These are phyloP conservation scores for Castanea crenata DNA, from an alignment of 306 rosid genomes.

Conservation along the genomic window DNA sequence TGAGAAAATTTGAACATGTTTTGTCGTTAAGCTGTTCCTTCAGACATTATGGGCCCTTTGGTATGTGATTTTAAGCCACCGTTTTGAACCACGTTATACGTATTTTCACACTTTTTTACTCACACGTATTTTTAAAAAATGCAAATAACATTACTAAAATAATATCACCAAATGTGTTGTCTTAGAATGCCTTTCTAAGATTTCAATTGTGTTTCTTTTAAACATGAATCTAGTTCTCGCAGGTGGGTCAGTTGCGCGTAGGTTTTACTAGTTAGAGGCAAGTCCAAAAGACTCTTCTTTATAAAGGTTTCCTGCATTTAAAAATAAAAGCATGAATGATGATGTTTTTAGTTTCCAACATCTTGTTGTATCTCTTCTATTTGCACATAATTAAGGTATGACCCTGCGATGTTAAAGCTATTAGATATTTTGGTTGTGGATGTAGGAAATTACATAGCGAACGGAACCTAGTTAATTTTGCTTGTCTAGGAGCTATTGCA, in stretches of 20 bases:
- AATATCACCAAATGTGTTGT: not conserved
- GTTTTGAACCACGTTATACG: too few species aligned
- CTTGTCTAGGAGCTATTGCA: not conserved
- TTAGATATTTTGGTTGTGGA: not conserved
- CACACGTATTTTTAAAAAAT: too few species aligned
- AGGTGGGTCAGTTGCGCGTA: too few species aligned
- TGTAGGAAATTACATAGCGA: not conserved
- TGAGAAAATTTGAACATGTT: too few species aligned
- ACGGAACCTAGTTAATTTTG: not conserved
- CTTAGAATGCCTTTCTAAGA: not conserved
- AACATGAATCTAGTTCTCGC: not conserved
- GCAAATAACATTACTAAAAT: too few species aligned
- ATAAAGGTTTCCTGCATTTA: too few species aligned
- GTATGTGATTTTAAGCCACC: too few species aligned
- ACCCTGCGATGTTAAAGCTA: not conserved
- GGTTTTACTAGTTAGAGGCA: too few species aligned
- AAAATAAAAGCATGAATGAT: not conserved
- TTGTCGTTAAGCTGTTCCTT: not conserved
- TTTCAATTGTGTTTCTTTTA: not conserved
- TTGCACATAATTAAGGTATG: not conserved
- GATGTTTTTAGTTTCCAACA: not conserved
- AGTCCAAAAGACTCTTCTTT: too few species aligned
- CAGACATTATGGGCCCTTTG: not conserved
- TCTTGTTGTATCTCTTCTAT: too few species aligned
- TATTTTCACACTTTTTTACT: too few species aligned